Base-by-base conservation (phyloP, 2,329 filamentous ascomycete genomes). In the Cryphonectria parasitica region DNA sequence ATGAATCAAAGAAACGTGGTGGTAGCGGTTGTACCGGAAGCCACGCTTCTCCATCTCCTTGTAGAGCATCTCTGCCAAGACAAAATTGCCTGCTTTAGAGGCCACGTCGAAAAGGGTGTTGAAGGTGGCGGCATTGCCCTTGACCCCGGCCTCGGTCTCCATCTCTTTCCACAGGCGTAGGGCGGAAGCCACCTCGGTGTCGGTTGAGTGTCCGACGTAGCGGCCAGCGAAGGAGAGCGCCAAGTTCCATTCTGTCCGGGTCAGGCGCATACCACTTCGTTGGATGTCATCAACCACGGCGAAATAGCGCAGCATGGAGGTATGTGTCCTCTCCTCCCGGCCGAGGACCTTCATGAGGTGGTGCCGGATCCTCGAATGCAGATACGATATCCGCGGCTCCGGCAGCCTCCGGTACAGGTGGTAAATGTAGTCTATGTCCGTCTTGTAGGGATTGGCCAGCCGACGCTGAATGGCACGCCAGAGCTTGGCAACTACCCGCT, bases 51-150 rank as follows among this genome's bases (percentile, higher is more conserved):
- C 83, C 90, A 98, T 95, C 81, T 98, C 95, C 69, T 89, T 85
- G 75, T 95, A 89, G 15, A 98, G 88, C 82, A 93, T 92, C 75
- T 98, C 92, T 3, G 94, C 95, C 31, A 98, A 87, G 0, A 85
- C 84, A 74, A 92, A 97, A 77, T 97, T 96, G 54, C 92, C 92
- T 0, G 93, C 90, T 79, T 96, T 97, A 75, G 93, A 89, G 0
- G 96, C 94, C 15, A 94, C 88, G 77, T 98, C 92, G 75, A 97
- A 98, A 17, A 99, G 86, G 63, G 98, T 92, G 77, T 96, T 97
- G 80, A 99, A 97, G 0, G 95, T 97, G n/a, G 94, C 91, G 64
- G 89, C 86, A 75, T 92, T 92, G 49, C 88, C 90, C 74, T 83
- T 82, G 19, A 94, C 79, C 0, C 88, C 86, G 1, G 90, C 90